These are phyloP conservation scores for Lipomyces mesembrius DNA, from an alignment of 805 yeast species.

Conservation along the genomic window DNA sequence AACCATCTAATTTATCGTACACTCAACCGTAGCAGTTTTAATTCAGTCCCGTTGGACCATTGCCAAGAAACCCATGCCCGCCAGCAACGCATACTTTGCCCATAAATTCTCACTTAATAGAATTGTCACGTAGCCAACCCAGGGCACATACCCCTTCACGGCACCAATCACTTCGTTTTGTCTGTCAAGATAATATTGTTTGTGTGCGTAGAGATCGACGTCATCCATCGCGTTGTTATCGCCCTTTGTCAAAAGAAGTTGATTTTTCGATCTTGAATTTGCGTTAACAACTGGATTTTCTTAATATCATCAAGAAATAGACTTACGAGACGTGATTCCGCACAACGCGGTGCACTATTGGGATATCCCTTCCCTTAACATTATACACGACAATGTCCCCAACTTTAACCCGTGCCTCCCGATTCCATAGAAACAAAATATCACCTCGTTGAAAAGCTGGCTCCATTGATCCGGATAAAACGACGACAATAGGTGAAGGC, in stretches of 20 bases:
- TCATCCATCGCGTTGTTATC: slow-evolving; percentile 95
- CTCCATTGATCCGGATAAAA: slow-evolving; percentile 97
- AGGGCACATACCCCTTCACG: slow-evolving; percentile 90
- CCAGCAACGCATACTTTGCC: slow-evolving; percentile 78
- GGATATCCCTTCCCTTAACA: slow-evolving; percentile 74
- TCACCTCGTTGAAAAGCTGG: slow-evolving; percentile 99
- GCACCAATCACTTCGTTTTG: slow-evolving; percentile 82
- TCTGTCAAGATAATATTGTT: slow-evolving; percentile 76
- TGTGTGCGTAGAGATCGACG: slow-evolving; percentile 76
- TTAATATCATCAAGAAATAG: slow-evolving; percentile 5
- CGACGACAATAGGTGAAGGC: slow-evolving; percentile 94
- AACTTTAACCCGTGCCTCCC: slow-evolving; percentile 66
- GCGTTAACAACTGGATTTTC: not conserved
- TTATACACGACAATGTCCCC: slow-evolving; percentile 97
- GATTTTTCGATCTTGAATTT: slow-evolving; percentile 29
- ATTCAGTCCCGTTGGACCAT: slow-evolving; percentile 60
- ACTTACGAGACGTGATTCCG: slow-evolving; percentile 69
- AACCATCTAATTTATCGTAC: not conserved
- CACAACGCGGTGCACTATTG: slow-evolving; percentile 95
- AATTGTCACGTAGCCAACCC: slow-evolving; percentile 87
- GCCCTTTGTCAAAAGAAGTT: slow-evolving; percentile 80
- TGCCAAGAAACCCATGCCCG: slow-evolving; percentile 71
- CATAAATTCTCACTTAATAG: slow-evolving; percentile 86
- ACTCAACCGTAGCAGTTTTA: not conserved
- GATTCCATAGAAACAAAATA: slow-evolving; percentile 86